Conservation (phyloP, 441 rosid genomes). For the Arabidopsis hybrid region DNA sequence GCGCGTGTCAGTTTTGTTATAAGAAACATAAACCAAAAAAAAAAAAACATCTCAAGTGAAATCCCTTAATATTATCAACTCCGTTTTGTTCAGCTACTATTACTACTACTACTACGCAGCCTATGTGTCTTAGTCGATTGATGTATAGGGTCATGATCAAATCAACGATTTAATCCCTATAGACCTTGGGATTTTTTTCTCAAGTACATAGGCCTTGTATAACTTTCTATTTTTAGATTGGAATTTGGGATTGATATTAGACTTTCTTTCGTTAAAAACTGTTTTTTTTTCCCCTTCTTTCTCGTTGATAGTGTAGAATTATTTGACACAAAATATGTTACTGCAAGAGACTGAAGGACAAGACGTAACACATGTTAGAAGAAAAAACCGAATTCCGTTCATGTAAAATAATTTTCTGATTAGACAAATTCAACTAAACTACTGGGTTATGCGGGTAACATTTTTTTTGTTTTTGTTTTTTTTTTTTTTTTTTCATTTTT, state of each 20-base stretch:
- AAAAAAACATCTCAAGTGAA: slow-evolving; percentile 13
- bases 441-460: background rate
- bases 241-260: slow-evolving; percentile 23
- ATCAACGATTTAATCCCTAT: slow-evolving; percentile 41
- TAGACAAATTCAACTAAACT: background rate
- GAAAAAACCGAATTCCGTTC: background rate
- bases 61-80: slow-evolving; percentile 33
- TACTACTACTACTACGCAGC: background rate
- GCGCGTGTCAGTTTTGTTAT: slow-evolving; percentile 43
- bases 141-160: slow-evolving; percentile 41
- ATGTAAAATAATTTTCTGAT: background rate
- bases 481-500: too few relatives aligned
- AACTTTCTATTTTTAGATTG: slow-evolving; percentile 33
- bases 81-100: slow-evolving; percentile 32
- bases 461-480: too few relatives aligned
- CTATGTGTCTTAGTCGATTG: slow-evolving; percentile 32
- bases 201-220: slow-evolving; percentile 36
- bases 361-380: background rate
- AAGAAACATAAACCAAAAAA: slow-evolving; percentile 10
- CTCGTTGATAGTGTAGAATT: background rate
- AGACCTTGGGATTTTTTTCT: slow-evolving; percentile 28
- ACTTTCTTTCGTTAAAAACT: background rate
- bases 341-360: background rate
- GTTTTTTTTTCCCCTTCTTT: background rate
- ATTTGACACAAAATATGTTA: background rate